Evolutionary conservation across 2,329 filamentous ascomycete species (phyloP).

Genomic region (Colletotrichum sp.): DNA sequence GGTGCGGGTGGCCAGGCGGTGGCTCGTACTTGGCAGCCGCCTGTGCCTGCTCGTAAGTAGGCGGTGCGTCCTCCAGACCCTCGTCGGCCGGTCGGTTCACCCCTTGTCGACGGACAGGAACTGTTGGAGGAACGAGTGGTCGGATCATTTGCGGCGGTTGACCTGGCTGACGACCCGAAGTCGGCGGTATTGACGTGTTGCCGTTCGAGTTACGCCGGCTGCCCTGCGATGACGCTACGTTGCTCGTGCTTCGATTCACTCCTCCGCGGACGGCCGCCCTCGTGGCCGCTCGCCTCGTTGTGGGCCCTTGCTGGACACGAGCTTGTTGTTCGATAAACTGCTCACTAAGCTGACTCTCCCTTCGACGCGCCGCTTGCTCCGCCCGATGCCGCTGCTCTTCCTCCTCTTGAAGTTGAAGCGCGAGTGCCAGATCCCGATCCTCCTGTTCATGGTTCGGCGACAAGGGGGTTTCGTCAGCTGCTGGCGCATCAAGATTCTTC

Average conservation of each 20-base stretch:
- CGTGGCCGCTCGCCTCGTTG: slow-evolving; percentile 26
- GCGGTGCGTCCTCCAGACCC: slow-evolving; percentile 56
- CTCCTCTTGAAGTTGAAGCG: slow-evolving; percentile 92
- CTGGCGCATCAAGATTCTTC: background rate
- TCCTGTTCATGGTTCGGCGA: slow-evolving; percentile 68
- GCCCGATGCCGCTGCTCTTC: slow-evolving; percentile 80
- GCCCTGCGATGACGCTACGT: background rate
- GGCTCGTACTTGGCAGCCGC: slow-evolving; percentile 57
- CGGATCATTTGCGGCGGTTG: slow-evolving; percentile 44
- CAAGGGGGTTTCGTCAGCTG: slow-evolving; percentile 29
- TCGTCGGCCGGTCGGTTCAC: slow-evolving; percentile 43
- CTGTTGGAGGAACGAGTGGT: slow-evolving; percentile 48
- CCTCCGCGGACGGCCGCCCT: slow-evolving; percentile 23
- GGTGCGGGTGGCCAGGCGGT: slow-evolving; percentile 55
- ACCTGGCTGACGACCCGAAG: slow-evolving; percentile 13
- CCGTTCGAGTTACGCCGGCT: slow-evolving; percentile 15
- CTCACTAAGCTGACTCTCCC: slow-evolving; percentile 73
- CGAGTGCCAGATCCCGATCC: slow-evolving; percentile 86
- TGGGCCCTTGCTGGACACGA: slow-evolving; percentile 34
- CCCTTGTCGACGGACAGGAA: slow-evolving; percentile 40
- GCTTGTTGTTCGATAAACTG: slow-evolving; percentile 73
- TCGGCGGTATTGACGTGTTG: background rate
- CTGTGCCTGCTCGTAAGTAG: slow-evolving; percentile 63
- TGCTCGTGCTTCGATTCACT: slow-evolving; percentile 11
- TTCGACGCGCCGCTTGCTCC: slow-evolving; percentile 64